Evolutionary conservation across 768 basidiomycete genomes (phyloP), one percentile per base, ranked within the genome.

Genomic region (Suillus spraguei): DNA sequence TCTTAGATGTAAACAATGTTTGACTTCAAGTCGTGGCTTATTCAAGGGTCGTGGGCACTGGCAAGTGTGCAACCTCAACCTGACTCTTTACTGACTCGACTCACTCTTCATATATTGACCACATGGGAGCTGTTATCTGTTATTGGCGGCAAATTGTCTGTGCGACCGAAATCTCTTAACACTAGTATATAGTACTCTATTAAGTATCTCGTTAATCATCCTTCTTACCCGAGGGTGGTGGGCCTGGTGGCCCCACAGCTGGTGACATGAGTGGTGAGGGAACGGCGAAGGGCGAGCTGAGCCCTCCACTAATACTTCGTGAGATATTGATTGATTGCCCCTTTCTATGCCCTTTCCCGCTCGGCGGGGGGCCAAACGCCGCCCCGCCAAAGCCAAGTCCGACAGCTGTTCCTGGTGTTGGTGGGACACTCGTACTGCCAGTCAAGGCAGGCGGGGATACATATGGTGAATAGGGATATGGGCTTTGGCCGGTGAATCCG

Each of bases 381-480:
- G 75, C 60, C n/a, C 66, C 61, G 17, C 60, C 63, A 16, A 66
- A 56, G 1, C 75, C 76, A 8, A 76, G 53, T 1, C 77, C 75
- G 1, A 74, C 41, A 5, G 62, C 67, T 39, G 53, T 47, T n/a
- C 36, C 42, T 0, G 76, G 74, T 9, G 73, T 69, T 10, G 72
- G 62, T 1, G 73, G 68, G 11, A 67, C 64, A 13, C 68, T 67
- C 41, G 70, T 2, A 78, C 81, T 16, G 75, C 79, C 50, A 71
- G 71, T 14, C 66, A 62, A 65, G 77, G 81, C 41, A 68, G 76
- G 17, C 70, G 61, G 62, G 20, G 75, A 59, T 2, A 56, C 74
- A 77, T 65, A 75, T 1, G 80, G 78, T 8, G 78, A 71, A 32
- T 72, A 70, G 0, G 74, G 68, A 58, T 72, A 75, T 16, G 75